Conservation (phyloP, 179 eudicot genomes). For the Pouteria campechiana region DNA sequence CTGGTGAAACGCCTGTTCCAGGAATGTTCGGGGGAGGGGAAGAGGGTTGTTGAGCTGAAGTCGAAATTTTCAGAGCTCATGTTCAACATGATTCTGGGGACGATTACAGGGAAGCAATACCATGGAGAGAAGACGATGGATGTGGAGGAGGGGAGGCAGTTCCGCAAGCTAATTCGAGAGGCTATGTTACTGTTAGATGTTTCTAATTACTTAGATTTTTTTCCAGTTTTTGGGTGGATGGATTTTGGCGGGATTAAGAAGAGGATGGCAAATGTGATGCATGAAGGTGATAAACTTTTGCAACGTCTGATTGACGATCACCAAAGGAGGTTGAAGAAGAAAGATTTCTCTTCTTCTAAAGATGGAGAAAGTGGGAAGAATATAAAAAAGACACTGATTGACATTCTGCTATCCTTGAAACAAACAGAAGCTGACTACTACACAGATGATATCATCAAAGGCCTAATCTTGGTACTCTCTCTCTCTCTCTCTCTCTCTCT, state of each 20-base stretch:
- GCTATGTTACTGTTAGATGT: background rate
- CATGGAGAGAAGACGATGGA: background rate
- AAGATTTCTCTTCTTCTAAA: no score
- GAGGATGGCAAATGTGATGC: background rate
- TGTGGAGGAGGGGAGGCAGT: background rate
- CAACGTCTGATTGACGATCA: background rate
- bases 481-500: no score
- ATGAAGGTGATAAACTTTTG: background rate
- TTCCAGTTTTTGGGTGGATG: constrained; percentile 7
- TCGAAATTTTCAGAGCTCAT: constrained; percentile 4
- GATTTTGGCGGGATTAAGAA: background rate
- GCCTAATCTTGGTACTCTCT: no score
- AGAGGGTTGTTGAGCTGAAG: background rate
- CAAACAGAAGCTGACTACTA: no score
- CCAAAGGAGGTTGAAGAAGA: no score
- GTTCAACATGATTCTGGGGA: constrained; percentile 6
- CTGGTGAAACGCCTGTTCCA: background rate
- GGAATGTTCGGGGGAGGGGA: background rate
- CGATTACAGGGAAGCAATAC: constrained; percentile 5
- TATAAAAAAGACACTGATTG: no score
- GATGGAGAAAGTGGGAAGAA: no score
- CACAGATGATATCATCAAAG: no score
- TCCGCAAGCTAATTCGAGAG: background rate
- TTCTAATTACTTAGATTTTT: constrained; percentile 1
- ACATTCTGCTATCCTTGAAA: no score